Conservation (phyloP, 257 asterid species). For the Solanum rostratum region DNA sequence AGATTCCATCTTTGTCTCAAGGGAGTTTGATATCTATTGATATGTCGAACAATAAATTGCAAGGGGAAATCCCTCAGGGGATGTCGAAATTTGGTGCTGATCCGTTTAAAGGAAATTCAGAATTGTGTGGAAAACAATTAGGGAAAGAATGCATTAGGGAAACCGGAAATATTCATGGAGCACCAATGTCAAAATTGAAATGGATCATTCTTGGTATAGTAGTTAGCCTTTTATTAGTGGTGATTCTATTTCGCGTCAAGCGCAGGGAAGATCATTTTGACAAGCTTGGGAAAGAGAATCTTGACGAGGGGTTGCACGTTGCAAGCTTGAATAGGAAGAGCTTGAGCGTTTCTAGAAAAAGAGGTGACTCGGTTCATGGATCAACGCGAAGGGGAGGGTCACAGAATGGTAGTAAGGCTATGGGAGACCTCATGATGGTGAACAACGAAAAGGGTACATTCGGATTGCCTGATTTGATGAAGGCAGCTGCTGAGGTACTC, state of each 20-base stretch:
- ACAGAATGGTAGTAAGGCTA: neutral
- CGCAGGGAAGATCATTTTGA: constrained; percentile 27
- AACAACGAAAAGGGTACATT: constrained; percentile 63
- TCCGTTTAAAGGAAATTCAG: constrained; percentile 43
- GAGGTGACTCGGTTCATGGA: constrained; percentile 7
- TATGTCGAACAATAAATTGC: constrained; percentile 38
- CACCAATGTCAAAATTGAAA: constrained; percentile 12
- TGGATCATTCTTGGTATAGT: constrained; percentile 58
- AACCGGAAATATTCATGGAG: neutral
- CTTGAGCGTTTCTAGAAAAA: constrained; percentile 15
- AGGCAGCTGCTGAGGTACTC: constrained; percentile 93
- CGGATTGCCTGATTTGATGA: constrained; percentile 83
- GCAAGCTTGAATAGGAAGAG: constrained; percentile 20
- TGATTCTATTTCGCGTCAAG: constrained; percentile 41
- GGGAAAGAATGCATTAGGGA: constrained; percentile 24
- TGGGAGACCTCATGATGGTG: constrained; percentile 49
- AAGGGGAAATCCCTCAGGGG: constrained; percentile 61
- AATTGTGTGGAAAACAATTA: constrained; percentile 47
- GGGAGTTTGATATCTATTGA: constrained; percentile 19
- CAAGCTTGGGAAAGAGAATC: constrained; percentile 33
- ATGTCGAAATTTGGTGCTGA: constrained; percentile 34
- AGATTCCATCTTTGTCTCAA: constrained; percentile 32
- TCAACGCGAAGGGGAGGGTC: constrained; percentile 27
- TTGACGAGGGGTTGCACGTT: constrained; percentile 35
- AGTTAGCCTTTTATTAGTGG: constrained; percentile 30